Conservation (phyloP, 2,329 filamentous ascomycete species). For the Penicillium sp. region DNA sequence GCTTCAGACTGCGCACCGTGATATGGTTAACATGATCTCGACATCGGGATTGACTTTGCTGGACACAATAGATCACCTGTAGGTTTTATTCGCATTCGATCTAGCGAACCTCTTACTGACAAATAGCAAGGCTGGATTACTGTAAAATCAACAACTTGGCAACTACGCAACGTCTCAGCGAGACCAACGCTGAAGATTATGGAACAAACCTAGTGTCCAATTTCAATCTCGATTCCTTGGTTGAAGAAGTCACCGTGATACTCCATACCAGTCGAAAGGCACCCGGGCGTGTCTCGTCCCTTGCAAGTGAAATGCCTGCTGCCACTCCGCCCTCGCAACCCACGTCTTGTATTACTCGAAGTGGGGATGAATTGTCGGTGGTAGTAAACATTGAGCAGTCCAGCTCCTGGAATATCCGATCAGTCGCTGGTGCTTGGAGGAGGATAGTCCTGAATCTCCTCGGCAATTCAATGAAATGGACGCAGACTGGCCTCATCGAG, state of each 20-base stretch:
- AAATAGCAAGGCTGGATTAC: slow-evolving; percentile 28
- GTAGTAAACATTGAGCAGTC: slow-evolving; percentile 29
- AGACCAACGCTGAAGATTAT: slow-evolving; percentile 9
- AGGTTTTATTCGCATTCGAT: background rate
- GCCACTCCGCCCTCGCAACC: background rate
- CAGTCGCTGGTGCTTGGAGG: slow-evolving; percentile 31
- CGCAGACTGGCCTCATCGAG: slow-evolving; percentile 32
- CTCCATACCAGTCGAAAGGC: slow-evolving; percentile 29
- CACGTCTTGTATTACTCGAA: background rate
- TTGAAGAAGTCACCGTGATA: slow-evolving; percentile 31
- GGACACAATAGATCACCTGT: slow-evolving; percentile 46
- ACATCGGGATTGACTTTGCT: slow-evolving; percentile 51
- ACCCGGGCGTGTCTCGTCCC: slow-evolving; percentile 8
- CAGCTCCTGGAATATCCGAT: slow-evolving; percentile 30
- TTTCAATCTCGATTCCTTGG: slow-evolving; percentile 32
- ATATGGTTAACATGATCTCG: slow-evolving; percentile 49
- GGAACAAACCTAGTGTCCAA: slow-evolving; percentile 26
- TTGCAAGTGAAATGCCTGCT: slow-evolving; percentile 9
- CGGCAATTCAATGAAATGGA: slow-evolving; percentile 40
- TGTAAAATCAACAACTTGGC: slow-evolving; percentile 36
- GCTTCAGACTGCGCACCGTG: slow-evolving; percentile 40
- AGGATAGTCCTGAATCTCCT: slow-evolving; percentile 39
- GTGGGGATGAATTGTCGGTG: slow-evolving; percentile 23
- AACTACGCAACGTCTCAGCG: background rate
- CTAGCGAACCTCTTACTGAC: slow-evolving; percentile 1